These are phyloP conservation scores for Lophium mytilinum DNA, from an alignment of 495 filamentous ascomycete species.

Conservation along the genomic window DNA sequence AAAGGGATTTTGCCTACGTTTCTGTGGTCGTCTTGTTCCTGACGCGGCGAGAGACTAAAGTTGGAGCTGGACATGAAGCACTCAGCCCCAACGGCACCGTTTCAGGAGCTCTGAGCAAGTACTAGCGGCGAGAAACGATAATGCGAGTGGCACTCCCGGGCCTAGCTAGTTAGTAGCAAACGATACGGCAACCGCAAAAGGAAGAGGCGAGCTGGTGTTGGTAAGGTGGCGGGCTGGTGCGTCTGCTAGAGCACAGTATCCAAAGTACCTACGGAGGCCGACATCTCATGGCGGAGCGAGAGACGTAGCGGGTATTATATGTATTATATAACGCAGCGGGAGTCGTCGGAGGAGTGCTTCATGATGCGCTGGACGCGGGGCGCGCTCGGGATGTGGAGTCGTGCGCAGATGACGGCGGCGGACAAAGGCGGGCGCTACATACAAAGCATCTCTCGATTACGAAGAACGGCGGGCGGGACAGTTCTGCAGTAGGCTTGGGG, in stretches of 20 bases:
- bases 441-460: too few relatives aligned
- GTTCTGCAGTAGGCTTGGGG: too few relatives aligned
- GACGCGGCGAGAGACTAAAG: not conserved
- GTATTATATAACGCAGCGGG: not conserved
- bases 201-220: not conserved
- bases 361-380: not conserved
- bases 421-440: too few relatives aligned
- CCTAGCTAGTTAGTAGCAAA: not conserved
- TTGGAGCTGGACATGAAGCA: not conserved
- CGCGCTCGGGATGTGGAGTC: not conserved
- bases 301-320: too few relatives aligned
- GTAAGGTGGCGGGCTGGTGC: not conserved
- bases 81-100: not conserved
- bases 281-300: too few relatives aligned
- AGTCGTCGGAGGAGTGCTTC: not conserved
- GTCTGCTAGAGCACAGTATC: not conserved
- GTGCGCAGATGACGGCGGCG: not conserved
- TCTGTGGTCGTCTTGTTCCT: not conserved
- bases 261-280: too few relatives aligned
- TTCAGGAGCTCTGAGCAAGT: not conserved
- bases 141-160: not conserved
- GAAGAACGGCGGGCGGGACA: too few relatives aligned
- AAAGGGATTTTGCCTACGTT: not conserved
- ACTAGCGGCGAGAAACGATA: not conserved
- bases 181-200: not conserved